These are phyloP conservation scores for Anthracocystis walkeri DNA, from an alignment of 1,284 basidiomycete species.

Conservation along the genomic window DNA sequence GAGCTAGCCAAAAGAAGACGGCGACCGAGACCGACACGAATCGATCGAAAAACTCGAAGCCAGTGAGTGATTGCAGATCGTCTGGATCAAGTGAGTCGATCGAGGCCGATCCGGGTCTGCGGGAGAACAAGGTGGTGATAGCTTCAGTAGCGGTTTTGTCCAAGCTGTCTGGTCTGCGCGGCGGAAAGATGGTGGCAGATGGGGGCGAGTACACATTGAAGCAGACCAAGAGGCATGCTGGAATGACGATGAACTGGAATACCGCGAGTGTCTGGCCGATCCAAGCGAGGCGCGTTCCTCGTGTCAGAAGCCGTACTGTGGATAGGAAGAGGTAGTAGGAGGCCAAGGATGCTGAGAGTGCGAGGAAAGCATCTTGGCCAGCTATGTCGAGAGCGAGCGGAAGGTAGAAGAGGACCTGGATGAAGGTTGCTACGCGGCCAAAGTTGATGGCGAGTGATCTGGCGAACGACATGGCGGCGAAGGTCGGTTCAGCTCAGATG, in stretches of 20 bases:
- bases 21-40: constrained; percentile 35
- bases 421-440: constrained; percentile 56
- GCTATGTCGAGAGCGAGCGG: constrained; percentile 68
- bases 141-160: constrained; percentile 33
- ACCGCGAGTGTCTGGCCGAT: constrained; percentile 59
- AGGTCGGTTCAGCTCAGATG: background rate
- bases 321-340: constrained; percentile 64
- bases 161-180: constrained; percentile 22
- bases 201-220: constrained; percentile 66
- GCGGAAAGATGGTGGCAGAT: constrained; percentile 46
- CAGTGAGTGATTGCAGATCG: constrained; percentile 27
- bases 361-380: constrained; percentile 66
- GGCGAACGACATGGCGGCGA: constrained; percentile 35
- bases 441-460: constrained; percentile 51
- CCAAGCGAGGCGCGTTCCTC: constrained; percentile 51
- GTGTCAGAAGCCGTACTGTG: constrained; percentile 56
- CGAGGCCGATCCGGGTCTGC: background rate
- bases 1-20: constrained; percentile 55
- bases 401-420: constrained; percentile 68
- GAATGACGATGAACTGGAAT: constrained; percentile 66
- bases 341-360: constrained; percentile 66
- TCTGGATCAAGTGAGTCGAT: constrained; percentile 11
- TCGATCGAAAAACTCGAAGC: constrained; percentile 23
- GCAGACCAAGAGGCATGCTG: constrained; percentile 62
- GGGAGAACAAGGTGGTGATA: constrained; percentile 32